Conservation (phyloP, 106 monocot genomes). For the Agapanthus africanus region DNA sequence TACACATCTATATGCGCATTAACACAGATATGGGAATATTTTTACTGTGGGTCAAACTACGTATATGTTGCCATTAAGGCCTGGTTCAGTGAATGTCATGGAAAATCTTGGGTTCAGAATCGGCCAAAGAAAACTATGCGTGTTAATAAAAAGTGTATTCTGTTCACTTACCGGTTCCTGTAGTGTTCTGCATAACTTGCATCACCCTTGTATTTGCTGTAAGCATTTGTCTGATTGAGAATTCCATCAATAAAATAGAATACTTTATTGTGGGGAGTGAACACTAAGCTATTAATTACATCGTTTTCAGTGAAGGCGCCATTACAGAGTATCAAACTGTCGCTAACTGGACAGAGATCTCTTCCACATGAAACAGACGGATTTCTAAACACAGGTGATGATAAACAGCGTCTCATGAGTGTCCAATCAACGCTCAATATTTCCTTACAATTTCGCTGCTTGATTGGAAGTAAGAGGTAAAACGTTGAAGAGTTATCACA, state of each 20-base stretch:
- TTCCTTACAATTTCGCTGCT: conserved; percentile 15
- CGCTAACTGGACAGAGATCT: conserved; percentile 4
- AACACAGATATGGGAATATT: no score
- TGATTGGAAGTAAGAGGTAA: conserved; percentile 81
- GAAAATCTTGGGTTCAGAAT: no score
- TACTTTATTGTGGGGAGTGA: conserved; percentile 46
- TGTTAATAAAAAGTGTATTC: background rate
- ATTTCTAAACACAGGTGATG: conserved; percentile 59
- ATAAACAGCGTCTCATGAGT: conserved; percentile 62
- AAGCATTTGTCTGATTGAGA: conserved; percentile 53
- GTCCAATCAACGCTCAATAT: conserved; percentile 58
- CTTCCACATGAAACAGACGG: conserved; percentile 11
- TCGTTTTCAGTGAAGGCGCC: conserved; percentile 40
- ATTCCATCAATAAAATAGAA: conserved; percentile 82
- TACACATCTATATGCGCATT: background rate
- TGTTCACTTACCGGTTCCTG: conserved; percentile 32
- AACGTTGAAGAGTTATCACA: conserved; percentile 27
- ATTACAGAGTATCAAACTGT: conserved; percentile 55
- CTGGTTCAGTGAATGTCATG: no score
- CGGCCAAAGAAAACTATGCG: background rate
- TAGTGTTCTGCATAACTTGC: conserved; percentile 55
- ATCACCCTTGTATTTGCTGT: conserved; percentile 26
- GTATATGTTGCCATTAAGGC: no score
- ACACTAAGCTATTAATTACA: conserved; percentile 66
- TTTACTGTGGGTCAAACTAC: no score